These are phyloP conservation scores for Aureobasidium melanogenum DNA, from an alignment of 2,329 filamentous ascomycete species.

Conservation along the genomic window DNA sequence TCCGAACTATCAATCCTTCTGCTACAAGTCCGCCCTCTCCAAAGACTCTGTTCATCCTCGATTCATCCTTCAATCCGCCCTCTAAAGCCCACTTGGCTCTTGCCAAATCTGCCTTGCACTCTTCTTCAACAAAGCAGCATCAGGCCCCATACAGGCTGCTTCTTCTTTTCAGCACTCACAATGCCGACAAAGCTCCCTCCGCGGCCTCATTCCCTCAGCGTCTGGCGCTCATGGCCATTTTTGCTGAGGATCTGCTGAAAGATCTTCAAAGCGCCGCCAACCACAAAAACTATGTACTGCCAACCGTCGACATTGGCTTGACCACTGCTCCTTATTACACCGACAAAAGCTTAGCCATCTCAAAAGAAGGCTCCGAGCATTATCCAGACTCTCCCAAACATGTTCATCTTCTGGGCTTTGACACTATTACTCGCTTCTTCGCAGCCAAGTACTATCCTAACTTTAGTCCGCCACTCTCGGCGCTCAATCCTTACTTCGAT, in stretches of 20 bases:
- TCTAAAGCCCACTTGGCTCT: constrained; percentile 51
- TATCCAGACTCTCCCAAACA: constrained; percentile 38
- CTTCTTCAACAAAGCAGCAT: constrained; percentile 24
- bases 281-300: constrained; percentile 23
- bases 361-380: constrained; percentile 26
- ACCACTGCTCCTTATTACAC: constrained; percentile 66
- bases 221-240: constrained; percentile 61
- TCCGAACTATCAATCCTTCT: constrained; percentile 25
- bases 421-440: constrained; percentile 66
- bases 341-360: constrained; percentile 57
- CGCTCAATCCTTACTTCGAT: constrained; percentile 55
- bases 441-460: constrained; percentile 61
- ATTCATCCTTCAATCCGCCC: constrained; percentile 59
- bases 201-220: constrained; percentile 61
- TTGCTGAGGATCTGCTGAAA: constrained; percentile 48
- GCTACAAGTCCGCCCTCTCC: constrained; percentile 18
- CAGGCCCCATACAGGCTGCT: constrained; percentile 40
- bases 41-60: constrained; percentile 51
- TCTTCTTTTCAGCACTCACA: constrained; percentile 53
- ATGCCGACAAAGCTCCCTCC: constrained; percentile 57
- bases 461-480: constrained; percentile 38
- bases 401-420: constrained; percentile 64
- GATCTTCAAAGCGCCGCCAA: constrained; percentile 10
- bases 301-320: constrained; percentile 55
- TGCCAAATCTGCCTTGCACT: constrained; percentile 43